Percentiles rank a stretch among this genome's conserved stretches.
Evolutionary conservation across 2,329 filamentous ascomycete species (phyloP).

Genomic region (Nemania sp.): DNA sequence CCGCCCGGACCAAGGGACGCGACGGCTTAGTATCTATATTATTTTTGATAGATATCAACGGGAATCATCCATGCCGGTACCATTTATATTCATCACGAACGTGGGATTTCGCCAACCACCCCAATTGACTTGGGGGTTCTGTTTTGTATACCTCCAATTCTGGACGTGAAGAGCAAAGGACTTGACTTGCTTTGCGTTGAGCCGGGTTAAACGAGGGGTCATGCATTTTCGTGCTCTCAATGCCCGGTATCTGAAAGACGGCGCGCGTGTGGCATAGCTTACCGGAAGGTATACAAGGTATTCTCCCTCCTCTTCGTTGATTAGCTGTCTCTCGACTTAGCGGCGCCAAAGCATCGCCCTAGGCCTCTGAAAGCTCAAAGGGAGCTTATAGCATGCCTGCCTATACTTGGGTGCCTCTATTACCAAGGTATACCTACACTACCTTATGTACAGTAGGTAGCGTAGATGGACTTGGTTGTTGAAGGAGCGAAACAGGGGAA

Average conservation of each 20-base stretch:
- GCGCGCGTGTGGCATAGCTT: slow-evolving; percentile 4
- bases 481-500: slow-evolving; percentile 15
- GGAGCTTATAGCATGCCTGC: background rate
- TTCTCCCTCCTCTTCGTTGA: no score
- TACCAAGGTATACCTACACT: background rate
- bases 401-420: background rate
- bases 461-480: background rate
- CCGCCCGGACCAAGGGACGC: background rate
- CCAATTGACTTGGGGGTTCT: background rate
- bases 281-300: no score
- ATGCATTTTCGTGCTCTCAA: background rate
- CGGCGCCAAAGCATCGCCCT: background rate
- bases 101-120: background rate
- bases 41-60: background rate
- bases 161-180: background rate
- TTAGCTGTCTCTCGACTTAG: slow-evolving; percentile 1
- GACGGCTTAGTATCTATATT: background rate
- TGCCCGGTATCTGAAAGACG: background rate
- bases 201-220: background rate
- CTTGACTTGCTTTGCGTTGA: background rate
- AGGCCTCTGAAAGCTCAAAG: background rate
- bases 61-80: background rate
- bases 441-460: no score
- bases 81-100: background rate
- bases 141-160: no score